Percentiles rank a stretch among this genome's conserved stretches.
Evolutionary conservation across 2,329 filamentous ascomycete species (phyloP).

Genomic region (Hymenoscyphus occultus): DNA sequence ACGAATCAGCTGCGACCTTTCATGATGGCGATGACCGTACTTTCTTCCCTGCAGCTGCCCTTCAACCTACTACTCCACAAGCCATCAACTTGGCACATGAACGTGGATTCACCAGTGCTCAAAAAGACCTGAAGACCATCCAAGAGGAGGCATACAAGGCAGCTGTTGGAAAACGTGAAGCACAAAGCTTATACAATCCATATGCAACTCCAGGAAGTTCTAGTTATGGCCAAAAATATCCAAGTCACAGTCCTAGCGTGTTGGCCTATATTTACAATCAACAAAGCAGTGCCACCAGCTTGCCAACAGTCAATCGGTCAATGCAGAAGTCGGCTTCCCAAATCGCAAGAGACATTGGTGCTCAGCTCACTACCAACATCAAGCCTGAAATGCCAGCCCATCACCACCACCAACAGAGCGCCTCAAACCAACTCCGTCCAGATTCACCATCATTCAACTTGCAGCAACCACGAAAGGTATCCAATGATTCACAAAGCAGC

Average conservation of each 20-base stretch:
- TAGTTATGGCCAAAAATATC: not conserved
- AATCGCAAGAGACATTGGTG: not conserved
- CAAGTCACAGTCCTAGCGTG: not conserved
- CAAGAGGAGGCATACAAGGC: not conserved
- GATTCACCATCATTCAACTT: not conserved
- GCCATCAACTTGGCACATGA: not conserved
- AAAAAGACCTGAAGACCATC: not conserved
- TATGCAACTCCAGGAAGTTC: not conserved
- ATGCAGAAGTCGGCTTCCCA: conserved; percentile 1
- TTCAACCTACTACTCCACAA: not conserved
- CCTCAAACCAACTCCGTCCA: not conserved
- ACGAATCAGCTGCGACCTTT: not conserved
- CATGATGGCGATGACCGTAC: conserved; percentile 1
- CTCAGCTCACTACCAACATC: not conserved
- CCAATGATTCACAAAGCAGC: not conserved
- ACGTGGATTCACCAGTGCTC: not conserved
- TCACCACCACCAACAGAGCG: not conserved
- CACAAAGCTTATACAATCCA: not conserved
- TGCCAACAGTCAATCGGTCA: not conserved
- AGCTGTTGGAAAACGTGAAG: not conserved
- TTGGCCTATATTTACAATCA: not conserved
- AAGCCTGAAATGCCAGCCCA: not conserved
- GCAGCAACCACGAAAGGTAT: not conserved
- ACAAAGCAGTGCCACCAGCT: not conserved
- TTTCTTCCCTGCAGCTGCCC: conserved; percentile 3